A percentile compares a stretch with the other conserved stretches of the same genome.
These are phyloP conservation scores for Ceriops zippeliana DNA, from an alignment of 345 rosid species.

Conservation along the genomic window DNA sequence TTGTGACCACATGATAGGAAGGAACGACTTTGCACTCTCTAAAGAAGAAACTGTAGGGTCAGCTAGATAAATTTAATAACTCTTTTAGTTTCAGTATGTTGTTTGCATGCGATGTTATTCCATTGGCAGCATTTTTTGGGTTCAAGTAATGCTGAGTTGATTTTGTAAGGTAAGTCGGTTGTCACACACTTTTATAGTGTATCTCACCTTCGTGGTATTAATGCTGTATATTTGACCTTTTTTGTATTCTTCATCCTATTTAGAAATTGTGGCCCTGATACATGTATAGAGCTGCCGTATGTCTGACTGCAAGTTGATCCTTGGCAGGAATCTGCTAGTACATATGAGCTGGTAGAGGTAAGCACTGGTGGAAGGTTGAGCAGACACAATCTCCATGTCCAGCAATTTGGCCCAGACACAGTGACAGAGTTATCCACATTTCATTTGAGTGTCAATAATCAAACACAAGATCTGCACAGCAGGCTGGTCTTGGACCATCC, in stretches of 20 bases:
- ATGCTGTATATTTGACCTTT: background rate
- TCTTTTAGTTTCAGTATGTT: background rate
- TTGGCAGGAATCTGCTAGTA: conserved; percentile 65
- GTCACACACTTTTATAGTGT: background rate
- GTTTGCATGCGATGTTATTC: background rate
- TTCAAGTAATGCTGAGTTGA: background rate
- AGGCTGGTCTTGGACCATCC: conserved; percentile 87
- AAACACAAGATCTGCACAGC: conserved; percentile 90
- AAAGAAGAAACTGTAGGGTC: background rate
- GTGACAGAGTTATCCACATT: conserved; percentile 73
- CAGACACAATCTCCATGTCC: conserved; percentile 87
- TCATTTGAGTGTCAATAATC: conserved; percentile 64
- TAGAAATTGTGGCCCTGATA: background rate
- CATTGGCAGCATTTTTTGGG: background rate
- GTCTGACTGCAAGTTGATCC: background rate
- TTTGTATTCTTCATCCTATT: too few species aligned
- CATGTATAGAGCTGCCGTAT: background rate
- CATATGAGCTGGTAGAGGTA: conserved; percentile 78
- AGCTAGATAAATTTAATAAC: background rate
- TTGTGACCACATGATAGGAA: too few species aligned
- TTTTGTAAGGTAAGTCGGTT: too few species aligned
- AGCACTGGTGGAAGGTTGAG: conserved; percentile 91
- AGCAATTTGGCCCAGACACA: conserved; percentile 84
- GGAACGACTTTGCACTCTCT: background rate
- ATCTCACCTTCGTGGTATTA: background rate